A percentile compares a stretch with the other conserved stretches of the same genome.
Evolutionary conservation across 2,329 filamentous ascomycete genomes (phyloP).

Genomic region (Ceratocystis smalleyi): DNA sequence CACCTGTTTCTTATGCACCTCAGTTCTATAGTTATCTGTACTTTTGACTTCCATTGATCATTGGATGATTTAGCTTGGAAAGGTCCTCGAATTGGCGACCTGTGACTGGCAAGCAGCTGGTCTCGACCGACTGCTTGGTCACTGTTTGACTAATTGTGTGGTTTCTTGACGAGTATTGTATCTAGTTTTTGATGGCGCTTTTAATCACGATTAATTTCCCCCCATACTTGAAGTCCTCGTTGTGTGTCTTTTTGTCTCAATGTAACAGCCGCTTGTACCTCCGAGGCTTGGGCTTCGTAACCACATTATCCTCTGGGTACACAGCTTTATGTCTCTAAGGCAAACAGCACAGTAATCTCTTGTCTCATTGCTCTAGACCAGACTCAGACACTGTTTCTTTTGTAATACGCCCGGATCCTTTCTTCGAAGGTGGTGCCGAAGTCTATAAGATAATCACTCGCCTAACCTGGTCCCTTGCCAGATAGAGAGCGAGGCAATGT

Average conservation of each 20-base stretch:
- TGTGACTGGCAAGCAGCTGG: neutral
- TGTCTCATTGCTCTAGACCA: no score
- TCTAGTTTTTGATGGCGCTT: slow-evolving; percentile 6
- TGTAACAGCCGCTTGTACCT: neutral
- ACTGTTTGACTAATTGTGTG: neutral
- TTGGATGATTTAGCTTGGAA: neutral
- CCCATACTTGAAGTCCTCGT: neutral
- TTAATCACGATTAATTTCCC: slow-evolving; percentile 1
- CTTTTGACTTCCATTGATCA: neutral
- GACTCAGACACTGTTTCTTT: no score
- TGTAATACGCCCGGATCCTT: no score
- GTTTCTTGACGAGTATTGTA: slow-evolving; percentile 2
- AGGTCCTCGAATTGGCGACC: neutral
- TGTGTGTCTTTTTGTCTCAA: neutral
- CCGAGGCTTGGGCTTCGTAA: no score
- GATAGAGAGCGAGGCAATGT: no score
- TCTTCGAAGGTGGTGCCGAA: no score
- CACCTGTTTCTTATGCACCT: slow-evolving; percentile 4
- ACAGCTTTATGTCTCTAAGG: no score
- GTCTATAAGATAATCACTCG: no score
- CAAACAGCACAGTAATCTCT: no score
- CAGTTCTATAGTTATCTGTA: slow-evolving; percentile 9
- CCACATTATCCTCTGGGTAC: no score
- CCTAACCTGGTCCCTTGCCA: no score
- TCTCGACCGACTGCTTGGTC: neutral